Evolutionary conservation across 2,329 filamentous ascomycete genomes (phyloP), one percentile per base, ranked within the genome.

Genomic region (Diplodia sapinea): DNA sequence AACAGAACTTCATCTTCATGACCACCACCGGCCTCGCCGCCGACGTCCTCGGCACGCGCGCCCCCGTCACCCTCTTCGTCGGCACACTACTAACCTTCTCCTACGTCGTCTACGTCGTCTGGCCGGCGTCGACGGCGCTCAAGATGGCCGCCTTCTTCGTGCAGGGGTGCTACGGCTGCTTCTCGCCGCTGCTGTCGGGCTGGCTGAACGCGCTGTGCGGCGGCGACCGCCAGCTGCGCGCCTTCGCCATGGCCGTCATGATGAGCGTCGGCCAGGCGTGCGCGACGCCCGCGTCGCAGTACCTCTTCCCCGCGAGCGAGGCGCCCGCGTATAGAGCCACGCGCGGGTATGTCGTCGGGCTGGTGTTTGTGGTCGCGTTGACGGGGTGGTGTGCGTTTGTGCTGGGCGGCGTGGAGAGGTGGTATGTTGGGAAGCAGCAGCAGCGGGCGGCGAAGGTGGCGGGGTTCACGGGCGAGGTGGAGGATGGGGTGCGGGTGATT

Each of bases 211-310:
- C 79, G 68, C 71, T 78, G 0, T 81, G 80, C 57, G 80, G 79
- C 1, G 78, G 79, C 4, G 80, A 82, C 62, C 78, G 81, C 67
- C 80, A 82, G 71, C 79, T 81, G 68, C 77, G 80, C 8, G 80
- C 78, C 0, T 81, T 82, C 54, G 72, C 80, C 11, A 71, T 82
- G 3, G 79, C 63, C 2, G 47, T 65, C 51, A 70, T 68, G 69
- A 66, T 70, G 38, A 66, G 59, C 26, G 56, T 68, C 7, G 66
- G 68, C 12, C 64, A 66, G 66, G 66, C 56, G 1, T 63, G 63
- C 31, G 49, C 50, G 1, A 69, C 69, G 13, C 69, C 69, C 20
- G 69, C 67, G 33, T 68, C 68, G 59, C 69, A 69, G n/a, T 69
- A 67, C 23, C 51, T 69, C 43, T 66, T 70, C 23, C 69, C 69